These are phyloP conservation scores for Anacardium occidentale DNA, from an alignment of 345 rosid genomes.

Conservation along the genomic window DNA sequence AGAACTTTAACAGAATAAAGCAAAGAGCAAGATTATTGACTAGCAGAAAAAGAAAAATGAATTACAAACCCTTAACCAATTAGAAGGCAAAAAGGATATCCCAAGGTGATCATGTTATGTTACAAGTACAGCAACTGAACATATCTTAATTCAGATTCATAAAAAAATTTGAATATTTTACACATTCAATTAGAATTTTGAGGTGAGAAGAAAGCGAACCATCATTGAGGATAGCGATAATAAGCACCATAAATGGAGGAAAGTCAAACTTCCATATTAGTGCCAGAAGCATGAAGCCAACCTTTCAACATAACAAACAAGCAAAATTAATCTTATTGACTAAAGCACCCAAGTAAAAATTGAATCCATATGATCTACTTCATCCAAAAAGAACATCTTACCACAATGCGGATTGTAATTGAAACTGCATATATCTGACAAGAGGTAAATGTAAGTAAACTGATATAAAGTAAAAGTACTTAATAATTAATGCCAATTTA, in stretches of 20 bases:
- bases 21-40: not conserved
- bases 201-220: slow-evolving; percentile 47
- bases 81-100: slow-evolving; percentile 8
- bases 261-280: slow-evolving; percentile 97
- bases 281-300: slow-evolving; percentile 97
- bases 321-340: not conserved
- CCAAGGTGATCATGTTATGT: not conserved
- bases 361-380: not conserved
- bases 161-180: not conserved
- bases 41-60: slow-evolving; percentile 1
- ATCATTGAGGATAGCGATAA: slow-evolving; percentile 93
- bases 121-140: slow-evolving; percentile 6
- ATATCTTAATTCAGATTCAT: not conserved
- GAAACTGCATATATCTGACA: slow-evolving; percentile 96
- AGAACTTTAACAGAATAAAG: not conserved
- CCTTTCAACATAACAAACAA: slow-evolving; percentile 45
- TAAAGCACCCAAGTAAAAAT: no score
- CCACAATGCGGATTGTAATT: slow-evolving; percentile 98
- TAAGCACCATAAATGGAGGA: slow-evolving; percentile 99
- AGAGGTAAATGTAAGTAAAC: slow-evolving; percentile 18
- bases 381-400: slow-evolving; percentile 33
- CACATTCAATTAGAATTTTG: slow-evolving; percentile 3
- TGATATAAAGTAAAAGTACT: not conserved
- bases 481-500: not conserved
- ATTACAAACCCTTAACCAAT: not conserved